A percentile compares a stretch with the other conserved stretches of the same genome.
phyloP scores from a whole-genome alignment of 768 basidiomycete genomes.

The Rhizopogon roseolus region DNA sequence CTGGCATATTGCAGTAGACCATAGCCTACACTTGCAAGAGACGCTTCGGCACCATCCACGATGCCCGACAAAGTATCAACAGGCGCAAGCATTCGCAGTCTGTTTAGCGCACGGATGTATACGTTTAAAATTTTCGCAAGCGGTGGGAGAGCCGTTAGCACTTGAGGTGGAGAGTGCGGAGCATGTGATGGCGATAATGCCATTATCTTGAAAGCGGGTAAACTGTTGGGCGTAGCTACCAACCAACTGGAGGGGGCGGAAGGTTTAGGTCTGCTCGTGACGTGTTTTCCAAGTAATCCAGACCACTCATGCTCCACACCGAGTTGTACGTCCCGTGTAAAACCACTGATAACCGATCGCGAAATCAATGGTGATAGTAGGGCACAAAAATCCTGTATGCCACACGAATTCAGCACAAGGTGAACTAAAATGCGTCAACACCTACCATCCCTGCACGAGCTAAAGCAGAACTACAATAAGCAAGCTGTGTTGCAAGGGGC shows the following conservation, averaged over 20 bases:
- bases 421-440: background rate
- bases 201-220: slow-evolving; percentile 21
- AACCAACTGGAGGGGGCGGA: slow-evolving; percentile 48
- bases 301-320: slow-evolving; percentile 32
- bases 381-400: slow-evolving; percentile 56
- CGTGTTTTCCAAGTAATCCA: slow-evolving; percentile 18
- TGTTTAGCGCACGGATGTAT: slow-evolving; percentile 69
- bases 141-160: slow-evolving; percentile 69
- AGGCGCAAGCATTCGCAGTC: slow-evolving; percentile 77
- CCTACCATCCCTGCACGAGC: slow-evolving; percentile 78
- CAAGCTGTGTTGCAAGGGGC: slow-evolving; percentile 89
- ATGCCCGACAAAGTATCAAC: slow-evolving; percentile 50
- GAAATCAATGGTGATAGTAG: slow-evolving; percentile 64
- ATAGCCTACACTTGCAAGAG: slow-evolving; percentile 42
- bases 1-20: slow-evolving; percentile 43
- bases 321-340: slow-evolving; percentile 39
- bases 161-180: slow-evolving; percentile 65
- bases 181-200: slow-evolving; percentile 21
- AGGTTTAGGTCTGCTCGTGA: slow-evolving; percentile 9
- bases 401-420: background rate
- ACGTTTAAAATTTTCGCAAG: slow-evolving; percentile 72
- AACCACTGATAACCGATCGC: slow-evolving; percentile 53
- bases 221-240: slow-evolving; percentile 32
- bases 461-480: slow-evolving; percentile 90
- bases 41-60: slow-evolving; percentile 42